These are phyloP conservation scores for Diatrype stigma DNA, from an alignment of 2,329 filamentous ascomycete species.

Conservation along the genomic window DNA sequence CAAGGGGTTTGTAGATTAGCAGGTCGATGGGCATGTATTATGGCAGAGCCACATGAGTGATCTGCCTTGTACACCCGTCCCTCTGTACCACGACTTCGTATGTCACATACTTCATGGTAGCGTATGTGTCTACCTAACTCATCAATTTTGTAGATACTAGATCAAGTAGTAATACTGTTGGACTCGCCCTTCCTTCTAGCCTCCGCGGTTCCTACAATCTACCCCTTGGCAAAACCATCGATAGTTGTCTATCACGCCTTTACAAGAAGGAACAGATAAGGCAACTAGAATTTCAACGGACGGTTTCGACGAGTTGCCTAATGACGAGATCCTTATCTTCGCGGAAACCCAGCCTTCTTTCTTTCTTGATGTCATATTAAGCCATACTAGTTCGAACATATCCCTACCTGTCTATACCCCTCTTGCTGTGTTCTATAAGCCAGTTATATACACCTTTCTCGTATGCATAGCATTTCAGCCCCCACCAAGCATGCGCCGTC, in stretches of 20 bases:
- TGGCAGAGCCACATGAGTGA: constrained; percentile 26
- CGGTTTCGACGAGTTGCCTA: not conserved
- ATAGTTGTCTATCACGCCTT: not conserved
- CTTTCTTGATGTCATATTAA: not conserved
- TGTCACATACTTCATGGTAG: constrained; percentile 17
- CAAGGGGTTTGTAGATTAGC: no score
- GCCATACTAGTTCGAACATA: not conserved
- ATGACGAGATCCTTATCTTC: not conserved
- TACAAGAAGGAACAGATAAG: not conserved
- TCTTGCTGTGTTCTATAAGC: not conserved
- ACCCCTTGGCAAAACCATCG: not conserved
- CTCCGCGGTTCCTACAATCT: not conserved
- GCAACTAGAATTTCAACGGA: not conserved
- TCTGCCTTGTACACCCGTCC: constrained; percentile 23
- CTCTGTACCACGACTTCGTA: constrained; percentile 27
- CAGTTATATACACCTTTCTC: not conserved
- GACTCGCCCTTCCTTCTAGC: constrained; percentile 1
- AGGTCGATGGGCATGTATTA: not conserved
- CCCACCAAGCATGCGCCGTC: not conserved
- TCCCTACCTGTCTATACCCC: not conserved
- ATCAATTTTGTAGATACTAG: not conserved
- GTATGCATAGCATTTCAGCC: not conserved
- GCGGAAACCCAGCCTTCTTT: not conserved
- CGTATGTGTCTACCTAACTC: not conserved
- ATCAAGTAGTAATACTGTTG: constrained; percentile 2